Conservation (phyloP, 2,329 filamentous ascomycete genomes). For the Xylariaceae sp. region DNA sequence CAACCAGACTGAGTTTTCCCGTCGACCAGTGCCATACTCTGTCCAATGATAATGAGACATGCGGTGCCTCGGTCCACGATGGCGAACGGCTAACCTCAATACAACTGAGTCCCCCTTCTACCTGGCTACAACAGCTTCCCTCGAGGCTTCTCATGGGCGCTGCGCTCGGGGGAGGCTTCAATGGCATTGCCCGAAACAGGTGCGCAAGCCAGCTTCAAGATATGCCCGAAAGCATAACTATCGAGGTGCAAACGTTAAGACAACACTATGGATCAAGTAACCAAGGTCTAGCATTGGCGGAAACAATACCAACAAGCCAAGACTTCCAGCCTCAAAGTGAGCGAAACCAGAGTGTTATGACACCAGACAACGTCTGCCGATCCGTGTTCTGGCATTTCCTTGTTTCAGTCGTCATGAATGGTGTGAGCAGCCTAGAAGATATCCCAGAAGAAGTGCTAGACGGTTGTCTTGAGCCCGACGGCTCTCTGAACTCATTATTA, state of each 20-base stretch:
- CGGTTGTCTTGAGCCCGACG: neutral
- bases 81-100: neutral
- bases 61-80: neutral
- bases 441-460: neutral
- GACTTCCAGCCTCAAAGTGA: neutral
- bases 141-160: neutral
- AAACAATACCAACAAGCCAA: neutral
- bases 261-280: neutral
- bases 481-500: neutral
- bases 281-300: neutral
- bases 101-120: neutral
- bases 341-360: neutral
- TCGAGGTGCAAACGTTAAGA: no score
- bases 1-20: no score
- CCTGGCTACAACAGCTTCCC: constrained; percentile 3
- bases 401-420: neutral
- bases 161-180: neutral
- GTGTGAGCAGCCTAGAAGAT: neutral
- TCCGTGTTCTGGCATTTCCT: neutral
- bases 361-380: neutral
- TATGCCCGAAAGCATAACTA: no score
- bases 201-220: neutral
- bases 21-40: no score
- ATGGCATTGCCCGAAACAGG: no score
- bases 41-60: no score